Base-by-base conservation (phyloP, 2,329 filamentous ascomycete genomes). In the Aspergillus aculeatinus region DNA sequence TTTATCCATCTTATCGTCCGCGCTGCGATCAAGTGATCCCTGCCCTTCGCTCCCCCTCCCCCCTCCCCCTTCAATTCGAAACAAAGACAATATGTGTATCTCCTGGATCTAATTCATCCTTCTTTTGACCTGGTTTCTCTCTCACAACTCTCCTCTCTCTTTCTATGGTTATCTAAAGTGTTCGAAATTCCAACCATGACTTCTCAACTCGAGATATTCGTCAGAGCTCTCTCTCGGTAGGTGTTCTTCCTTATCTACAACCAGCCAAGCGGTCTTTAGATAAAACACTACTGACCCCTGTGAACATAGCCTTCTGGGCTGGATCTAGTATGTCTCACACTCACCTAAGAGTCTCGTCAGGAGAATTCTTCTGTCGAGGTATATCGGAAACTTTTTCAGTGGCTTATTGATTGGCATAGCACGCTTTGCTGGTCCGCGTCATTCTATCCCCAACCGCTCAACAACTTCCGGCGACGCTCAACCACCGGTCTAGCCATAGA, bases 391-490 rank as follows among this genome's bases (percentile, higher is more conserved):
- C 39, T 57, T 58, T 23, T 44, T 44, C 31, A 25, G 5, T 48
- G n/a, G 56, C 58, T 60, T 19, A 59, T 39, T 42, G 19, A 12
- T 31, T 27, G 48, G 49, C 27, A 44, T 27, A 61, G 79, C 77
- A 88, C 86, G 64, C 65, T 87, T 52, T 87, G 85, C 76, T 95
- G 94, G 94, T 94, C 90, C 12, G 79, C 88, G 16, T 96, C 92
- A 16, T 98, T 97, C 79, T 98, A 98, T 75, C 93, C 94, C 1
- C 95, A 98, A 74, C 87, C 90, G 6, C 78, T 96, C 62, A 84
- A 92, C 63, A 98, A 97, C 81, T 89, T 83, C 74, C 81, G 81
- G 31, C 88, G 92, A 57, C 85, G 86, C 59, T 90, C 91, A 9
- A 97, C 93, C 4, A 83, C 86, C 21, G 95, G 95, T 47, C 88